Base-by-base conservation (phyloP, 169 alveolate genomes). In the Toxoplasma gondii region DNA sequence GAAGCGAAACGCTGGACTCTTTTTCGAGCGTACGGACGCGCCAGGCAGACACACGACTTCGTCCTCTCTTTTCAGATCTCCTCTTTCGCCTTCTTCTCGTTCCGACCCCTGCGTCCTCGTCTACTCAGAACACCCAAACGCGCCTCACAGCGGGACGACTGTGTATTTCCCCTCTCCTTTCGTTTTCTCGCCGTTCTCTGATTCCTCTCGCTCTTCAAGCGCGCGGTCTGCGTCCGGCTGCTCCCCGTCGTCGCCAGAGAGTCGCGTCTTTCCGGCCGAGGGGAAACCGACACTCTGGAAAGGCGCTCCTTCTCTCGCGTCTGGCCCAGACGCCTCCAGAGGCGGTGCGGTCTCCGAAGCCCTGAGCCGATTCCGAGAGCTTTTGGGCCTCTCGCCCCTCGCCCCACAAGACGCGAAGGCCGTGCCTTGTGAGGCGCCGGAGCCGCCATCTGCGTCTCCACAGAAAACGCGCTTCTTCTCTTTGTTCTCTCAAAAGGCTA, bases 61-160 rank as follows among this genome's bases (percentile, higher is more conserved):
- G 58, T 49, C 34, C 22, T 64, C 7, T 31, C 74, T 64, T 31
- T 16, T 12, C 1, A 1, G 9, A 31, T 31, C 34, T 64, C 74
- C 1, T 16, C 74, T 64, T 64, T 19, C 74, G 74, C 74, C 9
- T 27, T 16, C 58, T 49, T 12, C 58, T 12, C 4, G 58, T 49
- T 49, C 12, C 5, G 74, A 31, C 34, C 74, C 74, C n/a, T 64
- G 74, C n/a, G 7, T 38, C 45, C 43, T 78, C 49, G 86, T 78
- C 39, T 78, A 78, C 86, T 36, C 86, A 2, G 86, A 78, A 45
- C 86, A n/a, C n/a, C 86, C 86, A 31, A 1, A 78, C 43, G 49
- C 24, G 86, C 4, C 2, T 4, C 43, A 19, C 39, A n/a, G 86
- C 24, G 86, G 86, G 44, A 78, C 86, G n/a, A n/a, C 43, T 31